phyloP scores from a whole-genome alignment of 495 filamentous ascomycete genomes.

The Tuber indicum region DNA sequence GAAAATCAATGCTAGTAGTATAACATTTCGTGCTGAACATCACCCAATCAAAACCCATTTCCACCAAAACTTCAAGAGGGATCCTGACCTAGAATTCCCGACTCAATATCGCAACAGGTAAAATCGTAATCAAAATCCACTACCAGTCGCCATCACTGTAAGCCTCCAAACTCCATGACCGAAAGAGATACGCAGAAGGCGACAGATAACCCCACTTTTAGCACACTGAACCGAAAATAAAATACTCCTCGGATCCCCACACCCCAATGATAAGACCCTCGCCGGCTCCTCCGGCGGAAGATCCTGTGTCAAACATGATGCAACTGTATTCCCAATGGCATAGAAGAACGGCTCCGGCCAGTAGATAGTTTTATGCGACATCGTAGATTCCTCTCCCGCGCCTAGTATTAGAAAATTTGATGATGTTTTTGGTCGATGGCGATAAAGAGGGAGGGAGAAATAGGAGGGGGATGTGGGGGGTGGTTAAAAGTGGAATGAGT shows the following conservation, averaged over 20 bases:
- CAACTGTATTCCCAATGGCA: slow-evolving; percentile 50
- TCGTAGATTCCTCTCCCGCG: background rate
- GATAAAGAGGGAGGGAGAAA: background rate
- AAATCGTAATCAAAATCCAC: slow-evolving; percentile 40
- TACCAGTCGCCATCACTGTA: slow-evolving; percentile 2
- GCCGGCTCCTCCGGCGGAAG: slow-evolving; percentile 48
- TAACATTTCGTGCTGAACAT: slow-evolving; percentile 49
- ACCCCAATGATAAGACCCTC: slow-evolving; percentile 50
- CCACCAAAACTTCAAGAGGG: background rate
- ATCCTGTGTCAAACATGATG: slow-evolving; percentile 48
- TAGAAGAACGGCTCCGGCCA: slow-evolving; percentile 44
- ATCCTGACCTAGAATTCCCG: slow-evolving; percentile 47
- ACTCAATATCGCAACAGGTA: slow-evolving; percentile 51
- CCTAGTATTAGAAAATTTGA: background rate
- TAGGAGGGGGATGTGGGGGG: background rate
- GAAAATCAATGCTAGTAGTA: slow-evolving; percentile 48
- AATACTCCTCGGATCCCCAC: slow-evolving; percentile 51
- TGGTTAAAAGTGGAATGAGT: background rate
- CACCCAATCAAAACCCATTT: background rate
- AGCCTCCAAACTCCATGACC: background rate
- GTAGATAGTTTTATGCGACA: slow-evolving; percentile 25
- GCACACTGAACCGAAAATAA: slow-evolving; percentile 46
- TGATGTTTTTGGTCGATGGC: background rate
- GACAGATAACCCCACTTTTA: slow-evolving; percentile 4
- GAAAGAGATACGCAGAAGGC: background rate